phyloP scores from a whole-genome alignment of 768 basidiomycete species.

The Serendipita vermifera region DNA sequence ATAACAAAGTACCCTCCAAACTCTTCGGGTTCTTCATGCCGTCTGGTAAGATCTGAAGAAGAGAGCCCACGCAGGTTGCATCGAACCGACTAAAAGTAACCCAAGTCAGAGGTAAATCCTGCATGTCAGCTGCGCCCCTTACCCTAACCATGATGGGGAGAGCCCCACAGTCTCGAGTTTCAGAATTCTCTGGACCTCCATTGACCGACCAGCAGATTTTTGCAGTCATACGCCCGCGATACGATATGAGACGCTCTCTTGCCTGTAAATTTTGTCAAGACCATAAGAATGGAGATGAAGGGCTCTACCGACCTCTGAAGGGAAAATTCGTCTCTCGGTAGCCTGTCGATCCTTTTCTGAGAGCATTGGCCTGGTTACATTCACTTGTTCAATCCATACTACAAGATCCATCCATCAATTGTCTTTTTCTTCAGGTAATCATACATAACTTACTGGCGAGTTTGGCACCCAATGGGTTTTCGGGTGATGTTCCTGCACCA shows the following conservation, averaged over 20 bases:
- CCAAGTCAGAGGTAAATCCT: neutral
- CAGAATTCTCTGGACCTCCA: slow-evolving; percentile 51
- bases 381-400: slow-evolving; percentile 88
- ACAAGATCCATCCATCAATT: slow-evolving; percentile 6
- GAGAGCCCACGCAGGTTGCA: slow-evolving; percentile 84
- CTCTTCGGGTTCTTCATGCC: slow-evolving; percentile 95
- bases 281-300: neutral
- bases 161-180: slow-evolving; percentile 75
- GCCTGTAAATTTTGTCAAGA: slow-evolving; percentile 38
- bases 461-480: neutral
- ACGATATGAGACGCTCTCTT: slow-evolving; percentile 84
- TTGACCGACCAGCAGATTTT: slow-evolving; percentile 77
- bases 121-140: slow-evolving; percentile 25
- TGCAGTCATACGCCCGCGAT: slow-evolving; percentile 78
- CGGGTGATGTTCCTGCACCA: slow-evolving; percentile 33
- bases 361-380: slow-evolving; percentile 74
- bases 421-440: neutral
- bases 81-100: slow-evolving; percentile 53
- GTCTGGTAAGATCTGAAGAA: slow-evolving; percentile 71
- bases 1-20: slow-evolving; percentile 98
- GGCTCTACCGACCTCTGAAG: slow-evolving; percentile 55
- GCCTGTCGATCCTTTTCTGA: slow-evolving; percentile 68
- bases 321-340: slow-evolving; percentile 67
- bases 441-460: slow-evolving; percentile 53
- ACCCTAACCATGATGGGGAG: slow-evolving; percentile 96